These are phyloP conservation scores for Didymella segeticola DNA, from an alignment of 2,329 filamentous ascomycete genomes.

Conservation along the genomic window DNA sequence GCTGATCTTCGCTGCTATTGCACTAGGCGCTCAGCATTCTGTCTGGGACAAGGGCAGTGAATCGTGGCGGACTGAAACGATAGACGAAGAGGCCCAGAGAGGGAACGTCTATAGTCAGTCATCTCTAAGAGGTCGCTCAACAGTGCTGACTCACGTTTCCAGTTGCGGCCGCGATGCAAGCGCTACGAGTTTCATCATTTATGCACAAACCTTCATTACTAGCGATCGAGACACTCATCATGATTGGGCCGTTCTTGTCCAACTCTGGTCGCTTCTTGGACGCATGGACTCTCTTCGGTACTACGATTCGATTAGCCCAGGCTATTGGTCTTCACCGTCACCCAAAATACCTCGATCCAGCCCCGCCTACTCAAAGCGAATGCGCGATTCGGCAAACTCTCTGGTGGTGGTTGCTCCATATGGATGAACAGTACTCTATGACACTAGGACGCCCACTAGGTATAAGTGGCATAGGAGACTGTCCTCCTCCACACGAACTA, in stretches of 20 bases:
- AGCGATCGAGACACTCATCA: constrained; percentile 55
- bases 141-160: constrained; percentile 5
- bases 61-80: constrained; percentile 47
- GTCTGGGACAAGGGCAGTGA: constrained; percentile 52
- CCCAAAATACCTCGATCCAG: constrained; percentile 54
- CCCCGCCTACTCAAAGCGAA: constrained; percentile 50
- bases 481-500: constrained; percentile 54
- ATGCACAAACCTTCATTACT: constrained; percentile 57
- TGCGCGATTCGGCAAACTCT: constrained; percentile 52
- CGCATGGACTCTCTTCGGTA: constrained; percentile 59
- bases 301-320: constrained; percentile 57
- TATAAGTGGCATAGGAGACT: constrained; percentile 58
- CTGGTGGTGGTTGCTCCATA: constrained; percentile 62
- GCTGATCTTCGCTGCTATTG: constrained; percentile 56
- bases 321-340: constrained; percentile 59
- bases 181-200: constrained; percentile 57
- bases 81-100: constrained; percentile 45
- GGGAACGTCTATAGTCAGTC: constrained; percentile 57
- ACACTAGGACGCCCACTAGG: constrained; percentile 57
- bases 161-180: constrained; percentile 60
- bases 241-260: constrained; percentile 58
- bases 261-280: constrained; percentile 59
- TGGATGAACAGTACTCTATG: constrained; percentile 60
- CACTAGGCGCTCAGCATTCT: constrained; percentile 55
- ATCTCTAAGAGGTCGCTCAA: not conserved